These are phyloP conservation scores for Rubia tinctorum DNA, from an alignment of 305 asterid genomes.

Conservation along the genomic window DNA sequence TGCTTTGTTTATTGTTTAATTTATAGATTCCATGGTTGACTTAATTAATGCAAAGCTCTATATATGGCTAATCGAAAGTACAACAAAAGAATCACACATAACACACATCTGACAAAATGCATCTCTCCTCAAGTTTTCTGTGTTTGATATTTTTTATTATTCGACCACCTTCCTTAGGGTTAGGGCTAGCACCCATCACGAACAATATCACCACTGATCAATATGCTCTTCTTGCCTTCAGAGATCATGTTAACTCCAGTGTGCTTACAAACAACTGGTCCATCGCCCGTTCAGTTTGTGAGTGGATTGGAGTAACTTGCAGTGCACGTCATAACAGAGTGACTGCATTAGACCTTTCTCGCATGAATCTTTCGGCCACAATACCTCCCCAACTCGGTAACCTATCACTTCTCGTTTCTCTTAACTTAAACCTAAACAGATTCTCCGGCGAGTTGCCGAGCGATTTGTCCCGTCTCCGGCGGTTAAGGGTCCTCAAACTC, in stretches of 20 bases:
- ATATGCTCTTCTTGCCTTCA: slow-evolving; percentile 9
- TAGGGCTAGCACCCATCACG: neutral
- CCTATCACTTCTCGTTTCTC: slow-evolving; percentile 19
- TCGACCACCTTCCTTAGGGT: neutral
- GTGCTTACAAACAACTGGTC: slow-evolving; percentile 15
- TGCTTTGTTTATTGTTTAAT: neutral
- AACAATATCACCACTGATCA: slow-evolving; percentile 15
- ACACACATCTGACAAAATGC: neutral
- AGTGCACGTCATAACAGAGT: slow-evolving; percentile 14
- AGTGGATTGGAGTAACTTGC: slow-evolving; percentile 21
- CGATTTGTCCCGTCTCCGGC: slow-evolving; percentile 1
- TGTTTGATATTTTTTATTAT: neutral
- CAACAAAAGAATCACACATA: neutral
- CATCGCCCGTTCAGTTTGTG: neutral
- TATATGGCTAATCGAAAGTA: neutral
- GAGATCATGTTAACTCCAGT: neutral
- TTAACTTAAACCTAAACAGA: slow-evolving; percentile 3
- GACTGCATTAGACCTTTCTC: slow-evolving; percentile 10
- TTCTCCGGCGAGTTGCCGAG: slow-evolving; percentile 17
- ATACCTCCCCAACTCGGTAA: slow-evolving; percentile 20
- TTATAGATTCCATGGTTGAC: neutral
- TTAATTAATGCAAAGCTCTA: neutral
- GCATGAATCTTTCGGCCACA: slow-evolving; percentile 10
- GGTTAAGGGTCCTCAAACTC: slow-evolving; percentile 12
- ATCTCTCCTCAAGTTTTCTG: neutral